These are phyloP conservation scores for Penicillium manginii DNA, from an alignment of 495 filamentous ascomycete genomes.

Conservation along the genomic window DNA sequence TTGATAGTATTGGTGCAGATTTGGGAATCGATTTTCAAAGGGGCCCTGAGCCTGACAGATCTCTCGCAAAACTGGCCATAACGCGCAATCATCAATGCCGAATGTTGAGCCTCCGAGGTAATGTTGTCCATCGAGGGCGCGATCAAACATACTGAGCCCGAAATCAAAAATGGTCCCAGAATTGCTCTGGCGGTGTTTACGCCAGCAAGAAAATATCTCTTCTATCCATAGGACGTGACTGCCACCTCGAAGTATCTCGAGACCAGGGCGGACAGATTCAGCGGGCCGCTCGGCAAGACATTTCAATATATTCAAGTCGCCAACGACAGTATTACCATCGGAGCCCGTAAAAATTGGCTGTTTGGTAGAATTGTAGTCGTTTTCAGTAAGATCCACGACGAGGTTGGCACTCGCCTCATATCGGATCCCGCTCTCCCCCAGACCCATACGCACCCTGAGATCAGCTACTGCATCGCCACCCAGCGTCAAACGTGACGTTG, in stretches of 20 bases:
- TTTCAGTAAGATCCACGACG: not conserved
- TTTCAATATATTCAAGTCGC: conserved; percentile 40
- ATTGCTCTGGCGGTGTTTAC: conserved; percentile 20
- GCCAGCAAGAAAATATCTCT: conserved; percentile 37
- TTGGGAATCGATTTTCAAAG: conserved; percentile 39
- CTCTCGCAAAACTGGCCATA: conserved; percentile 72
- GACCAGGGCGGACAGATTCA: conserved; percentile 33
- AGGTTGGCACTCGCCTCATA: conserved; percentile 41
- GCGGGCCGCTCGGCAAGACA: conserved; percentile 30
- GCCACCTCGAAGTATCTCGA: conserved; percentile 39
- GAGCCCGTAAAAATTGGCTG: conserved; percentile 34
- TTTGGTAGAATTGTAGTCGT: not conserved
- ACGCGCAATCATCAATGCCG: conserved; percentile 68
- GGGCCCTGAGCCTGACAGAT: conserved; percentile 44
- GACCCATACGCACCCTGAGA: conserved; percentile 56
- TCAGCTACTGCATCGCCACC: conserved; percentile 59
- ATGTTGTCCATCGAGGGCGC: conserved; percentile 41
- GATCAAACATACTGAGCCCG: conserved; percentile 53
- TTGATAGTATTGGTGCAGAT: conserved; percentile 57
- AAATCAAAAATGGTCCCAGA: conserved; percentile 21
- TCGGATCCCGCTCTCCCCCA: conserved; percentile 62
- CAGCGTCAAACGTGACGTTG: conserved; percentile 55
- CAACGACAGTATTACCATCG: conserved; percentile 33
- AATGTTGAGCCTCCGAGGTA: conserved; percentile 62
- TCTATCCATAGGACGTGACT: conserved; percentile 36